phyloP scores from a whole-genome alignment of 331 rosid genomes.

The Acacia concinna region DNA sequence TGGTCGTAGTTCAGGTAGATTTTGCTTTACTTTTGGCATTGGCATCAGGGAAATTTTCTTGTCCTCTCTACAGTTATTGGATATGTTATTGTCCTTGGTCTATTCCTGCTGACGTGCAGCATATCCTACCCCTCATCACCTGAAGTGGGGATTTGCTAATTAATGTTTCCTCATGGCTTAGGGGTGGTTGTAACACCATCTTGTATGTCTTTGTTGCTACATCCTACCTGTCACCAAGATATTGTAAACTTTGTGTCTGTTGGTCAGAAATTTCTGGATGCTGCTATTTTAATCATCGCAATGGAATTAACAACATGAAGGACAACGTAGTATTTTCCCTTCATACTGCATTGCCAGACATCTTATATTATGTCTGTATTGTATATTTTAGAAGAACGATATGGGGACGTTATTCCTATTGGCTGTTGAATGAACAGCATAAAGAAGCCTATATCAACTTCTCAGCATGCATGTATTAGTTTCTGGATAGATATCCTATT shows the following conservation, averaged over 20 bases:
- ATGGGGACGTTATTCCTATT: background rate
- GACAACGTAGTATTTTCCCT: background rate
- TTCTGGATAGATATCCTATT: slow-evolving; percentile 11
- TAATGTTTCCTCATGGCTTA: background rate
- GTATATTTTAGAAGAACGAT: background rate
- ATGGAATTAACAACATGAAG: background rate
- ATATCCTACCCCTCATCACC: background rate
- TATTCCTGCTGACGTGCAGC: background rate
- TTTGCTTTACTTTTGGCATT: slow-evolving; percentile 20
- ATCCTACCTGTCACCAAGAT: background rate
- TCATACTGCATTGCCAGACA: background rate
- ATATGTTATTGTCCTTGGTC: background rate
- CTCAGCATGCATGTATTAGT: slow-evolving; percentile 17
- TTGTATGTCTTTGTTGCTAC: background rate
- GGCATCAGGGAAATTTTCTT: slow-evolving; percentile 11
- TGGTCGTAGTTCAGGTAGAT: slow-evolving; percentile 70
- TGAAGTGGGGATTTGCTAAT: background rate
- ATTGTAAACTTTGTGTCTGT: background rate
- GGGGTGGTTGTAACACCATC: no score
- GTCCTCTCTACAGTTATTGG: background rate
- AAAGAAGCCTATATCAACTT: slow-evolving; percentile 1
- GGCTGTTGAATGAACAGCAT: slow-evolving; percentile 16
- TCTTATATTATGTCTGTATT: background rate
- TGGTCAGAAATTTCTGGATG: background rate
- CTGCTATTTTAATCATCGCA: background rate